Conservation (phyloP, 2,329 filamentous ascomycete species). For the Colletotrichum tropicicola region DNA sequence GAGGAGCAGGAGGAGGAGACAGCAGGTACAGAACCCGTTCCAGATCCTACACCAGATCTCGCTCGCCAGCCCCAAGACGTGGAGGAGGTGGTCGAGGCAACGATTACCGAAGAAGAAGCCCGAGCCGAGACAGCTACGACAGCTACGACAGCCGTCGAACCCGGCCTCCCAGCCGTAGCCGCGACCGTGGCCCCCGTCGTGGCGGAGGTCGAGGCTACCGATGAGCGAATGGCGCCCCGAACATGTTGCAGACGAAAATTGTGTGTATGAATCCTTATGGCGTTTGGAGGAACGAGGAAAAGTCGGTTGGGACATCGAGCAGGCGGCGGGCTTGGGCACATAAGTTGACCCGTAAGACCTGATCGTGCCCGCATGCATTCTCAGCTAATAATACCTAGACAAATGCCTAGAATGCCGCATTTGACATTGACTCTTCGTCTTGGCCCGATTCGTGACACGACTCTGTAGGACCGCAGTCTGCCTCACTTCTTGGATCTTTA, state of each 20-base stretch:
- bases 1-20: too few species aligned
- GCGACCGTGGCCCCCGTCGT: conserved; percentile 8
- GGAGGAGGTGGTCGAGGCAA: conserved; percentile 38
- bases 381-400: conserved; percentile 25
- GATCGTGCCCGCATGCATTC: conserved; percentile 16
- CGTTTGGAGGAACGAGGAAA: conserved; percentile 24
- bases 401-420: conserved; percentile 10
- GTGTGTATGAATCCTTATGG: conserved; percentile 12
- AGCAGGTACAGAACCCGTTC: conserved; percentile 57
- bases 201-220: conserved; percentile 13
- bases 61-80: conserved; percentile 47
- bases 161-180: conserved; percentile 23
- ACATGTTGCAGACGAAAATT: not conserved
- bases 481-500: not conserved
- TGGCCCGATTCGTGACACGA: conserved; percentile 5
- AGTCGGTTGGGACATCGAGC: conserved; percentile 2
- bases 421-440: conserved; percentile 2
- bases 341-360: conserved; percentile 25
- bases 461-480: not conserved
- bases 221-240: conserved; percentile 2
- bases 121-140: conserved; percentile 48
- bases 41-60: conserved; percentile 55
- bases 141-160: conserved; percentile 46
- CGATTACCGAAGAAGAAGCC: conserved; percentile 39
- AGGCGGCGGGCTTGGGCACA: conserved; percentile 21